Conservation (phyloP, 352 stramenopile genomes). For the Peronospora farinosa region DNA sequence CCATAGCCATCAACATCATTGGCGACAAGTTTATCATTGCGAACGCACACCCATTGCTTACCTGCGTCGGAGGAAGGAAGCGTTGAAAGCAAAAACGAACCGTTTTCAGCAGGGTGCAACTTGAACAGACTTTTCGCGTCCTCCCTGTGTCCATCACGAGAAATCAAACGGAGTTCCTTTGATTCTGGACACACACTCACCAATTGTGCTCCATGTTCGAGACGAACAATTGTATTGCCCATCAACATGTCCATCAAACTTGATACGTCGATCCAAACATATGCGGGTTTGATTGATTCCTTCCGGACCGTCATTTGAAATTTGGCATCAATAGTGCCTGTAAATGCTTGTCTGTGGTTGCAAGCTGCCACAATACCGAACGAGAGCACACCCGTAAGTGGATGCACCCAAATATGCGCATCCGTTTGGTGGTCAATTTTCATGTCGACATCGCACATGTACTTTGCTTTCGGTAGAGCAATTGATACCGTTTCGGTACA, state of each 20-base stretch:
- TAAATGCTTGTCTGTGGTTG: background rate
- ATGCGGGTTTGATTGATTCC: slow-evolving; percentile 2
- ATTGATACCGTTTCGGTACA: slow-evolving; percentile 1
- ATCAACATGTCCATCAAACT: slow-evolving; percentile 6
- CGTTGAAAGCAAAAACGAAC: background rate
- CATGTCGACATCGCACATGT: slow-evolving; percentile 9
- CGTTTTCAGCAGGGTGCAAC: background rate
- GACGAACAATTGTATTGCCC: slow-evolving; percentile 3
- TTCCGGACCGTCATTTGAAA: slow-evolving; percentile 4
- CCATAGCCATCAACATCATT: slow-evolving; percentile 2
- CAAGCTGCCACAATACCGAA: slow-evolving; percentile 4
- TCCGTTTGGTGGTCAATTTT: slow-evolving; percentile 1
- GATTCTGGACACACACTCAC: background rate
- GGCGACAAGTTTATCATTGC: background rate
- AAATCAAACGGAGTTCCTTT: slow-evolving; percentile 1
- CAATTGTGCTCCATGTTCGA: slow-evolving; percentile 3
- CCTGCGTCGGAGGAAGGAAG: background rate
- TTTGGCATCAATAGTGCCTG: background rate
- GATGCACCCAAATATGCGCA: slow-evolving; percentile 1
- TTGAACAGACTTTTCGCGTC: background rate
- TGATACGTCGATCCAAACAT: background rate
- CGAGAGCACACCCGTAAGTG: slow-evolving; percentile 1
- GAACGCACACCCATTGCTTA: background rate
- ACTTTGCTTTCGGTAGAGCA: background rate
- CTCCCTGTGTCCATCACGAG: background rate